Base-by-base conservation (phyloP, 2,329 filamentous ascomycete genomes). In the Trichoderma koningii region DNA sequence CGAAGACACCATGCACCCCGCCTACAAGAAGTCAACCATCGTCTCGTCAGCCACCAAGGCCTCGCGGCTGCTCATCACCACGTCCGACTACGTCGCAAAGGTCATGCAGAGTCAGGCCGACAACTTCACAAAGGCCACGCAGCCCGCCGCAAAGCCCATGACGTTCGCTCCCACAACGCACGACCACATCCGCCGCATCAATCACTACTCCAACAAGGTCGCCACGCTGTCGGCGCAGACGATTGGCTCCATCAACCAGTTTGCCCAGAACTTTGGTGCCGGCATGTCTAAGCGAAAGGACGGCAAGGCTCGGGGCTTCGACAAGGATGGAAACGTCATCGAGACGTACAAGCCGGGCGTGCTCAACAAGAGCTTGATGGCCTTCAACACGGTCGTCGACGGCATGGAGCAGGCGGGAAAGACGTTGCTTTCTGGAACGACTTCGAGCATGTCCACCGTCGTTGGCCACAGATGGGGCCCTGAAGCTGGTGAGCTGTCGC, bases 361-460 rank as follows among this genome's bases (percentile, higher is more conserved):
- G 34, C 79, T 99, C 69, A 99, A 99, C 80, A 97, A 97, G 83
- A 93, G 89, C 68, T 82, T 99, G 80, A 98, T 99, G 81, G 95
- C 95, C 0, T 98, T 98, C 76, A 92, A 90, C 45, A 99, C 95
- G 0, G 87, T 99, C 51, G 91, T 93, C 26, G 95, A 99, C 72
- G 95, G 95, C 44, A 90, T 98, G 66, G 93, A 97, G 70, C 89
- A 96, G 70, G 90, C 92, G 1, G 91, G 92, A 1, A 89, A 89
- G 61, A 91, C 87, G 68, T 80, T 99, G 34, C 82, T 99, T 34
- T 86, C 85, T 5, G 88, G 89, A 10, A 87, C 89, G 3, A 89
- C 91, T 3, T 83, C 84, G 1, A 93, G 94, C n/a, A 90, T 94
- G 26, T 92, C 87, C 42, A 91, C 89, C 0, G 89, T 97, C 59